These are phyloP conservation scores for Quercus variabilis DNA, from an alignment of 306 rosid genomes.

Conservation along the genomic window DNA sequence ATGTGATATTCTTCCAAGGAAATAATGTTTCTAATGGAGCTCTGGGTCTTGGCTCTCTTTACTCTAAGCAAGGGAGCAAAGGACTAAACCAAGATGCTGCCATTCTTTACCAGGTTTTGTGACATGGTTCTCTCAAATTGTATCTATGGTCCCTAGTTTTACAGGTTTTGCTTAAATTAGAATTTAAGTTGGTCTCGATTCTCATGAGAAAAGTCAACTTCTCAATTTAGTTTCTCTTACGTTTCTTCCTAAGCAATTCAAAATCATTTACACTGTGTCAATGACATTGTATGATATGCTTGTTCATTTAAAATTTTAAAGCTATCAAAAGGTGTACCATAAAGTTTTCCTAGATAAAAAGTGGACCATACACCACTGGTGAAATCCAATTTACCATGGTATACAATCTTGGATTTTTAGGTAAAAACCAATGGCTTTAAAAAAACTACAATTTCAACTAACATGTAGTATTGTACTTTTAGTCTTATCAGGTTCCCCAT, in stretches of 20 bases:
- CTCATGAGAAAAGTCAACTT: background rate
- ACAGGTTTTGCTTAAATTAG: background rate
- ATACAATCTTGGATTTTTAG: background rate
- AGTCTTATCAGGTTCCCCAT: background rate
- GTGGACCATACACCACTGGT: too few relatives aligned
- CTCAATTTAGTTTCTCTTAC: background rate
- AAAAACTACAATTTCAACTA: background rate
- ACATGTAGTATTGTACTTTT: too few relatives aligned
- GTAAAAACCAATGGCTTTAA: background rate
- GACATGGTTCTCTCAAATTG: background rate
- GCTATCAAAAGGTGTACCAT: background rate
- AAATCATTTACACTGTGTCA: background rate
- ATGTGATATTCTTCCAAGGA: conserved; percentile 27
- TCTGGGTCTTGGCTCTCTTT: conserved; percentile 37
- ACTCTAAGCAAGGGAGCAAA: conserved; percentile 56
- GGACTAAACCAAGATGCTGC: conserved; percentile 81
- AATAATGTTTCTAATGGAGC: conserved; percentile 1
- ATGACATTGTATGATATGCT: background rate
- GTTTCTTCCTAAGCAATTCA: background rate
- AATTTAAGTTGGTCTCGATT: background rate
- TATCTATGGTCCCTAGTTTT: background rate
- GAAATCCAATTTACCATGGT: background rate
- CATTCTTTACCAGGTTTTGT: conserved; percentile 50
- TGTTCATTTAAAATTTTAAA: background rate
- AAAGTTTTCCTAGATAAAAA: background rate